A percentile compares a stretch with the other conserved stretches of the same genome.
Evolutionary conservation across 768 basidiomycete species (phyloP).

Genomic region (Leccinum barrowsii): DNA sequence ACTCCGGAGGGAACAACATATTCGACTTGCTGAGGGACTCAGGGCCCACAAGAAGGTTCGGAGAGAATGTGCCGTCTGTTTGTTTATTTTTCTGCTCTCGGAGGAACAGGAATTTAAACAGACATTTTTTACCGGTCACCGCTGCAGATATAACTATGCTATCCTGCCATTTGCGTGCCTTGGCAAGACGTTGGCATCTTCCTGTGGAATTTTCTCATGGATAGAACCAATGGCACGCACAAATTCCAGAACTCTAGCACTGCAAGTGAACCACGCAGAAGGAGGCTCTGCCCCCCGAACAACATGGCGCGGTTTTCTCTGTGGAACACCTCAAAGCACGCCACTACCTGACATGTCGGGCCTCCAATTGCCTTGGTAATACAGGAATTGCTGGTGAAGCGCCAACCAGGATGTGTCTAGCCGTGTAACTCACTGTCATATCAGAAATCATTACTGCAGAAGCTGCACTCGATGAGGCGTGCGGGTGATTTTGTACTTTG

Average conservation of each 20-base stretch:
- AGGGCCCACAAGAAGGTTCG: background rate
- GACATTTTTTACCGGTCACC: background rate
- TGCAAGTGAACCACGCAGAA: background rate
- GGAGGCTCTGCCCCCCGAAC: background rate
- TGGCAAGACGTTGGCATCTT: constrained; percentile 1
- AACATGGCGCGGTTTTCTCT: background rate
- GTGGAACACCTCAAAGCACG: background rate
- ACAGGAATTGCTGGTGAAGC: no score
- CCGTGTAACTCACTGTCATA: no score
- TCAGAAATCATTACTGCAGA: no score
- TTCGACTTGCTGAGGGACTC: background rate
- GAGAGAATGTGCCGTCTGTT: no score
- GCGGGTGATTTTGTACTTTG: background rate
- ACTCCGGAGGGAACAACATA: background rate
- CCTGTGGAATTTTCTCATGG: constrained; percentile 2
- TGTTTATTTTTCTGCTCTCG: background rate
- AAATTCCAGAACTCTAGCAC: background rate
- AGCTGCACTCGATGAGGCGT: no score
- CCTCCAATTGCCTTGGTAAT: background rate
- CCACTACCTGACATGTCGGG: background rate
- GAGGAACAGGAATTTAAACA: no score
- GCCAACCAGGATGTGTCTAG: no score
- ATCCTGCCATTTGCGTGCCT: background rate
- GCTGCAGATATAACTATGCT: constrained; percentile 1
- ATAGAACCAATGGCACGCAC: background rate